Base-by-base conservation (phyloP, 345 rosid genomes). In the Heritiera fomes region DNA sequence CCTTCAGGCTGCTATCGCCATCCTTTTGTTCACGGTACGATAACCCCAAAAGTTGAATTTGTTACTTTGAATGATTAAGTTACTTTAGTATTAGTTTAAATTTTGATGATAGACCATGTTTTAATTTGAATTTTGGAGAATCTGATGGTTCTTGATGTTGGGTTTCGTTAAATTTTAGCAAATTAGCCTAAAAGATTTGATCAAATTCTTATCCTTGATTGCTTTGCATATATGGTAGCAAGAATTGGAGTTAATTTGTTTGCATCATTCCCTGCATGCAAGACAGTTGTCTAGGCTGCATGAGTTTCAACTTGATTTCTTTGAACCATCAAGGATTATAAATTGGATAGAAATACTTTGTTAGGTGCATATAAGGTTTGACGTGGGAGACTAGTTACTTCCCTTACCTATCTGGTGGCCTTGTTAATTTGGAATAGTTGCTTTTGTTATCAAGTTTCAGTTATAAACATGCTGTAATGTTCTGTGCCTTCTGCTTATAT, bases 1-100 rank as follows among this genome's bases (percentile, higher is more conserved):
- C 38, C 77, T 94, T 71, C 98, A 94, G 87, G 98, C 95, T 78
- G 71, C 89, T 61, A 95, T 94, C 6, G 94, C 98, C 6, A 87
- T 90, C 80, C 65, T 94, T 78, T 80, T 94, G 81, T 94, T 94
- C 75, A 86, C 88, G 88, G 97, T 94, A 83, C 45, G 45, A 8
- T 6, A 53, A 5, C 18, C 43, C 43, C 43, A 2, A 46, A 46
- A 8, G 0, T 46, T 46, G 12, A 46, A 46, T 10, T 45, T 45
- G 47, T 45, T 45, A 45, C 47, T 45, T 45, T 45, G 47, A 40
- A 45, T 45, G 47, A 34, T 34, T 34, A 34, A 34, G 38, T 34
- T 34, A 3, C 38, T 34, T 34, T 34, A 45, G 6, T 40, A 3
- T 40, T 40, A 40, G 43, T 40, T 40, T 1, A 47, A 47, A 2